Base-by-base conservation (phyloP, 768 basidiomycete species). In the Tulasnella sp. region DNA sequence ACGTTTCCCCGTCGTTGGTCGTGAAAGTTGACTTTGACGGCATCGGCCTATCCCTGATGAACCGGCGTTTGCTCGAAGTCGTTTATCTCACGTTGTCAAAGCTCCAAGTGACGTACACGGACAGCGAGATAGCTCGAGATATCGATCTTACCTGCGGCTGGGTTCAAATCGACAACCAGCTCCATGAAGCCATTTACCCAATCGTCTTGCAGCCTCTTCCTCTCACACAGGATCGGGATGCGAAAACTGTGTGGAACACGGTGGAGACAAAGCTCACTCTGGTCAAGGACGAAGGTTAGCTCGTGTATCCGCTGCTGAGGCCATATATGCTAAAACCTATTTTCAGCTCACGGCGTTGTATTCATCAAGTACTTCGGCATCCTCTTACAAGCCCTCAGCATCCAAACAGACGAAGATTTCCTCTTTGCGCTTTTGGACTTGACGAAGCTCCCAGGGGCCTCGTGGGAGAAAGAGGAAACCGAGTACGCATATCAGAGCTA, bases 341-440 rank as follows among this genome's bases (percentile, higher is more conserved):
- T 48, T 46, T 1, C 72, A 99, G 98, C 92, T n/a, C 98, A 99
- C 80, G 98, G 98, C 23, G 98, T 99, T 11, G 84, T 95, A n/a
- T 99, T 98, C 83, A 88, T 99, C 86, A 99, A 99, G 85, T 99
- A 99, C 82, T 97, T 94, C 75, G 96, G 96, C 1, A 89, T 99
- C 74, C 85, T 99, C 18, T 86, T 99, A 20, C 98, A 99, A 83
- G 94, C 96, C 2, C 86, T 99, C 84, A 98, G 95, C 0, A 90
- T 99, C 20, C 96, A 98, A 82, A 89, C 93, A n/a, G 98, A 99
- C 82, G 98, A 99, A 84, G 98, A 99, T 84, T 91, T 99, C 80
- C 84, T 99, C 51, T 98, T 95, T 82, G 90, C 96, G 0, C 84
- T 99, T 13, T 92, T 96, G 81, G 97, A 99, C 81, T 89, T 99